Evolutionary conservation across 371 early-diverging fungal species (phyloP).

Genomic region (Actinomortierella wolfii): DNA sequence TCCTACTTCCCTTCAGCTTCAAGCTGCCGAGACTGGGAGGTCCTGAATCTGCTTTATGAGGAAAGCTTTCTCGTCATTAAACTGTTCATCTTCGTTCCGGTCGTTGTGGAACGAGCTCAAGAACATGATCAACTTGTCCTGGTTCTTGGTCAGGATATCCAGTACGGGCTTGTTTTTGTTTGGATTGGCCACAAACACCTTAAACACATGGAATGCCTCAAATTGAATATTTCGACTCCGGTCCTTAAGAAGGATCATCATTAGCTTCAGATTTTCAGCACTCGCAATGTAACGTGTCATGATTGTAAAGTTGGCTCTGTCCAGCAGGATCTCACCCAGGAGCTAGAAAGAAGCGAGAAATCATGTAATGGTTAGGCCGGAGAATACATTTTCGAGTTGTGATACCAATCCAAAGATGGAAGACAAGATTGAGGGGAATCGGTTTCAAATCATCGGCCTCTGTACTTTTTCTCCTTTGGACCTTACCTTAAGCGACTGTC

Average conservation of each 20-base stretch:
- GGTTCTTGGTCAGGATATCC: slow-evolving; percentile 92
- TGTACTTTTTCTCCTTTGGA: too few species aligned
- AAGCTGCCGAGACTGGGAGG: slow-evolving; percentile 18
- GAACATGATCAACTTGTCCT: slow-evolving; percentile 87
- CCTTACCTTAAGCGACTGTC: slow-evolving; percentile 94
- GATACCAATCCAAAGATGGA: neutral
- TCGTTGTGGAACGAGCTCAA: slow-evolving; percentile 93
- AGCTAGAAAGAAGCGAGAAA: slow-evolving; percentile 72
- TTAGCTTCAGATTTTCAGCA: slow-evolving; percentile 92
- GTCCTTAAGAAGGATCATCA: slow-evolving; percentile 96
- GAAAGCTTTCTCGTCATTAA: slow-evolving; percentile 97
- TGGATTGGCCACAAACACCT: slow-evolving; percentile 98
- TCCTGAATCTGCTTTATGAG: slow-evolving; percentile 89
- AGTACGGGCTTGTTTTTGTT: slow-evolving; percentile 91
- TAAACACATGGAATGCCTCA: slow-evolving; percentile 99
- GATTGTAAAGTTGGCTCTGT: slow-evolving; percentile 91
- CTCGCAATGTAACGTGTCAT: slow-evolving; percentile 95
- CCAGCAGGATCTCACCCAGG: slow-evolving; percentile 95
- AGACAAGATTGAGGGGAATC: neutral
- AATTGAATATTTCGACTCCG: slow-evolving; percentile 96
- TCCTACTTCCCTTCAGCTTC: neutral
- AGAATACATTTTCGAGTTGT: too few species aligned
- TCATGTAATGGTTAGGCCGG: neutral
- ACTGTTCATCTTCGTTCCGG: slow-evolving; percentile 96
- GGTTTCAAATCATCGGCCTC: too few species aligned